Percentiles rank a stretch among this genome's conserved stretches.
Evolutionary conservation across 2,329 filamentous ascomycete genomes (phyloP).

Genomic region (Simplicillium aogashimaense): DNA sequence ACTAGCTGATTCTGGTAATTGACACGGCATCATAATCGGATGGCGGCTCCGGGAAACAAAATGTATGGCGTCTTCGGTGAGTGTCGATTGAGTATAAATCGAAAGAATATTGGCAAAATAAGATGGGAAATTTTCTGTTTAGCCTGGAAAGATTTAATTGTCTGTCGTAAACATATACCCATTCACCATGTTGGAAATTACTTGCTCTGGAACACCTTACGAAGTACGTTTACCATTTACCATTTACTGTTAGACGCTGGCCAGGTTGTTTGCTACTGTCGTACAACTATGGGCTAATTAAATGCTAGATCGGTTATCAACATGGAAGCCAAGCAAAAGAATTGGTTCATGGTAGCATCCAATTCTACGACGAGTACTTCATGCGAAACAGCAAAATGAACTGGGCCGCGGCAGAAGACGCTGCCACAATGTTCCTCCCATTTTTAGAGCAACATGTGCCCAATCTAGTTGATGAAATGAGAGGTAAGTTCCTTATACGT

Average conservation of each 20-base stretch:
- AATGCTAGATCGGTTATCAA: background rate
- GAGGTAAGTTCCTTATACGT: background rate
- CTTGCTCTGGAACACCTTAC: slow-evolving; percentile 1
- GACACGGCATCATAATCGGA: too few relatives aligned
- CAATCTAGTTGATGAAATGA: slow-evolving; percentile 2
- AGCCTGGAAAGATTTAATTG: too few relatives aligned
- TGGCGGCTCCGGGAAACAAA: too few relatives aligned
- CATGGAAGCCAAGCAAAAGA: slow-evolving; percentile 1
- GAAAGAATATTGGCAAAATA: too few relatives aligned
- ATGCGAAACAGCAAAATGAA: slow-evolving; percentile 1
- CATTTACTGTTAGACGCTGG: background rate
- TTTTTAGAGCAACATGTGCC: slow-evolving; percentile 1
- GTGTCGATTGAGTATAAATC: too few relatives aligned
- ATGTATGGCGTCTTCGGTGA: too few relatives aligned
- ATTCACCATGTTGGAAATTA: slow-evolving; percentile 3
- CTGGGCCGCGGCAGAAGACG: background rate
- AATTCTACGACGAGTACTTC: slow-evolving; percentile 1
- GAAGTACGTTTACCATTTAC: background rate
- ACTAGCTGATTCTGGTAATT: background rate
- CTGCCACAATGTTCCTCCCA: background rate
- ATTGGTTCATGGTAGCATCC: slow-evolving; percentile 1
- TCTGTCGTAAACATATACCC: too few relatives aligned
- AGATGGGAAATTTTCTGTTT: too few relatives aligned
- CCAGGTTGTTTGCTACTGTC: too few relatives aligned
- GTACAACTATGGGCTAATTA: too few relatives aligned